These are phyloP conservation scores for Monilinia fructigena DNA, from an alignment of 2,329 filamentous ascomycete genomes.

Conservation along the genomic window DNA sequence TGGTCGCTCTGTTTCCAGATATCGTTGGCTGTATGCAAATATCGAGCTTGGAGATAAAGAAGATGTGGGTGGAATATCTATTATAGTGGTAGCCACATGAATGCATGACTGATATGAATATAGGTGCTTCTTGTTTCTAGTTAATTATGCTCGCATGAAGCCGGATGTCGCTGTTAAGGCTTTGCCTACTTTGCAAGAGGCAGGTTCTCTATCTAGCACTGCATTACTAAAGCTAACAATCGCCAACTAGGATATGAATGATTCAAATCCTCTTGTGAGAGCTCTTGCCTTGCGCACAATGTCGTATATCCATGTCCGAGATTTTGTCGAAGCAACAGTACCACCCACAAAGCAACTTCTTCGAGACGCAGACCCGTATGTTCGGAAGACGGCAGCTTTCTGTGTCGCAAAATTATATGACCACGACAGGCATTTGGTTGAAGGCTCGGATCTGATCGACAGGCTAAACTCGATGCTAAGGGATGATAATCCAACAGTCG, in stretches of 20 bases:
- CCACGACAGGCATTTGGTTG: constrained; percentile 86
- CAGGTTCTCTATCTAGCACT: constrained; percentile 44
- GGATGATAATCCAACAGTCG: constrained; percentile 96
- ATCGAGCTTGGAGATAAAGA: constrained; percentile 95
- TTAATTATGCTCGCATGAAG: constrained; percentile 94
- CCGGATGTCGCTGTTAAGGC: constrained; percentile 93
- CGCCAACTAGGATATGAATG: constrained; percentile 77
- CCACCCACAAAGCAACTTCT: constrained; percentile 80
- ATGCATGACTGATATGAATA: constrained; percentile 25
- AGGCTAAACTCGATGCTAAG: constrained; percentile 83
- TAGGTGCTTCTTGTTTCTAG: constrained; percentile 96
- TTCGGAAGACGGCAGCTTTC: constrained; percentile 94
- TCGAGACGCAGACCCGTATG: constrained; percentile 86
- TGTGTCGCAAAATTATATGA: constrained; percentile 98
- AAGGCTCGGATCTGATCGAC: constrained; percentile 88
- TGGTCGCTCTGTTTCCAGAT: constrained; percentile 95
- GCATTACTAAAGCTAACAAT: background rate
- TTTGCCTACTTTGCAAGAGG: constrained; percentile 79
- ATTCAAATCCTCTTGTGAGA: constrained; percentile 86
- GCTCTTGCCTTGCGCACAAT: constrained; percentile 91
- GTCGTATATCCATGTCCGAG: constrained; percentile 94
- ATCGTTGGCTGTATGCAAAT: constrained; percentile 95
- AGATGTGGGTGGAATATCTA: constrained; percentile 67
- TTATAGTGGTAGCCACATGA: background rate
- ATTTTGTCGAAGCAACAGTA: constrained; percentile 90